Evolutionary conservation across 495 filamentous ascomycete species (phyloP).

Genomic region (Neurospora tetrasperma): DNA sequence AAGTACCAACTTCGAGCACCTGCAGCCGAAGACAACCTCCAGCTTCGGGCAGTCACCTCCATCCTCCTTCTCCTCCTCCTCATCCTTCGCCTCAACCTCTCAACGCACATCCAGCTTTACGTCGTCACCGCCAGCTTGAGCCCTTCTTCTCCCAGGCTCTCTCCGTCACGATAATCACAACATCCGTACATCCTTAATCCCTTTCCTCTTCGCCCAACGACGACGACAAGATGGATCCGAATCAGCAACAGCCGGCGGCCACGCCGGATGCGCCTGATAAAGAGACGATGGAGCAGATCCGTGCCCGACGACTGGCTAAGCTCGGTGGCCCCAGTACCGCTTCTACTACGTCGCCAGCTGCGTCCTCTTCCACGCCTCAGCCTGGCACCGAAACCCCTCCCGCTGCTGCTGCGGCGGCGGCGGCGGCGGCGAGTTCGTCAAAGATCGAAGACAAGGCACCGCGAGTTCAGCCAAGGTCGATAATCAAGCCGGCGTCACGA

Average conservation of each 20-base stretch:
- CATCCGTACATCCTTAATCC: too few species aligned
- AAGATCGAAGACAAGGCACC: slow-evolving; percentile 1
- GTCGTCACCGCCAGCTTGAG: background rate
- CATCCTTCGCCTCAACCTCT: background rate
- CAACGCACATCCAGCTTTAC: background rate
- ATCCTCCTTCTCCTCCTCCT: background rate
- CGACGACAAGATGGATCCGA: slow-evolving; percentile 18
- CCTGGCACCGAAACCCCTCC: background rate
- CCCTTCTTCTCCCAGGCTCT: too few species aligned
- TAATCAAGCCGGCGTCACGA: background rate
- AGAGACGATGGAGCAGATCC: slow-evolving; percentile 32
- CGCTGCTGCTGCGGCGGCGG: background rate
- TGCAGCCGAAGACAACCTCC: background rate
- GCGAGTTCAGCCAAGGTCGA: slow-evolving; percentile 2
- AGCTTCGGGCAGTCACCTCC: background rate
- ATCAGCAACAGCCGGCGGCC: slow-evolving; percentile 15
- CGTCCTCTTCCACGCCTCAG: too few species aligned
- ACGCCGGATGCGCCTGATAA: slow-evolving; percentile 23
- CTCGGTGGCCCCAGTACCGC: slow-evolving; percentile 24
- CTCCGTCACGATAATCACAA: too few species aligned
- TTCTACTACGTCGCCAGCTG: background rate
- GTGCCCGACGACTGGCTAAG: slow-evolving; percentile 30
- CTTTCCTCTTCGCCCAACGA: too few species aligned
- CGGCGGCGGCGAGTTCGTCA: slow-evolving; percentile 3
- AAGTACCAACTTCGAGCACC: background rate